phyloP scores from a whole-genome alignment of 176 grass and related monocot species.

The Phyllostachys edulis region DNA sequence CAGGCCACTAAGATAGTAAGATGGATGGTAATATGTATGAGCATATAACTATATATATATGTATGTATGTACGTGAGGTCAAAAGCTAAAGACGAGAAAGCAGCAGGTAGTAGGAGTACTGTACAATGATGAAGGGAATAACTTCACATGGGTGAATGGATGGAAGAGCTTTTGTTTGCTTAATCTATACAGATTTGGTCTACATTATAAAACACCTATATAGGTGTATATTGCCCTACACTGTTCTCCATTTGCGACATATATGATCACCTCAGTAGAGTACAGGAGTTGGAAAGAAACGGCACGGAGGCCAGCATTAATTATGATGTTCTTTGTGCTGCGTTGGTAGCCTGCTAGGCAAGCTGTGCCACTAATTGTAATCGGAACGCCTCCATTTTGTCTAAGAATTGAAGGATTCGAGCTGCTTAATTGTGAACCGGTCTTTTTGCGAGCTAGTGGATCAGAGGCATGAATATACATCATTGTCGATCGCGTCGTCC shows the following conservation, averaged over 20 bases:
- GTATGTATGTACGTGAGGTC: neutral
- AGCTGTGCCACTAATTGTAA: neutral
- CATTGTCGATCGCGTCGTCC: neutral
- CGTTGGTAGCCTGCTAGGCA: neutral
- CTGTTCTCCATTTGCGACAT: neutral
- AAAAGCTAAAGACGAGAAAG: neutral
- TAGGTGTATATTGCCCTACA: neutral
- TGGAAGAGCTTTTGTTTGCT: neutral
- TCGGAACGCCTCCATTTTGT: no score
- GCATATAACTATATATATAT: neutral
- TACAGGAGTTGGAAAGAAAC: neutral
- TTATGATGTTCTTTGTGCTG: neutral
- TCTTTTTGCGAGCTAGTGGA: neutral
- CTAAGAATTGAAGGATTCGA: neutral
- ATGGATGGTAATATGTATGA: neutral
- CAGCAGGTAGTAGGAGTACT: neutral
- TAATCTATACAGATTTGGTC: neutral
- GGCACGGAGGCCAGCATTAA: neutral
- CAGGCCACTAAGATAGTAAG: no score
- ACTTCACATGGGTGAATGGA: neutral
- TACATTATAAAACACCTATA: neutral
- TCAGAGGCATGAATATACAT: neutral
- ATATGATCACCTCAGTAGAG: neutral
- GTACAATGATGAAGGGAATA: constrained; percentile 4
- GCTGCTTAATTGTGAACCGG: no score